Percentiles rank a stretch among this genome's conserved stretches.
These are phyloP conservation scores for Jamesozyma jinghongensis DNA, from an alignment of 805 yeast species.

Conservation along the genomic window DNA sequence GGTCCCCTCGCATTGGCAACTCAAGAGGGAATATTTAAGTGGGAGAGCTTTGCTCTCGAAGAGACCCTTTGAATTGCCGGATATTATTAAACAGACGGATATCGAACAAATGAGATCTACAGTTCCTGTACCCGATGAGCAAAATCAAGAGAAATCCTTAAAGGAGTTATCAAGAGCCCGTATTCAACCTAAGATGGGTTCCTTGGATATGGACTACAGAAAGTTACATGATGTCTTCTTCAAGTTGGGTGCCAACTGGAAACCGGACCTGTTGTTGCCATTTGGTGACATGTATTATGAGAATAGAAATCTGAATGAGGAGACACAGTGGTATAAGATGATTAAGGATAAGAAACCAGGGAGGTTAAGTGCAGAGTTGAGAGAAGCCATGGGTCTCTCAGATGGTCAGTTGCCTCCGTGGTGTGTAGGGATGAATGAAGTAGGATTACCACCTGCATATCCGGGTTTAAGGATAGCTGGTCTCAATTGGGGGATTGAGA, in stretches of 20 bases:
- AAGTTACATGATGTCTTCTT: constrained; percentile 81
- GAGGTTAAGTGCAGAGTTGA: constrained; percentile 47
- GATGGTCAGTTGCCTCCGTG: constrained; percentile 65
- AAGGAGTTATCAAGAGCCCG: constrained; percentile 71
- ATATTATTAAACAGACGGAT: constrained; percentile 71
- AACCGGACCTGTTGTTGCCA: constrained; percentile 49
- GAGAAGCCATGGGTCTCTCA: constrained; percentile 60
- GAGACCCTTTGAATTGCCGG: constrained; percentile 68
- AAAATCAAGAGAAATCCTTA: constrained; percentile 39
- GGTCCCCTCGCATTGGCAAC: constrained; percentile 80
- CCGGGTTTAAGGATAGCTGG: constrained; percentile 54
- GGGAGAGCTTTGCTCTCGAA: constrained; percentile 57
- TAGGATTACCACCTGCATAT: constrained; percentile 83
- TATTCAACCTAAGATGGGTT: constrained; percentile 84
- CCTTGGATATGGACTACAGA: constrained; percentile 76
- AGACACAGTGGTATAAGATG: constrained; percentile 26
- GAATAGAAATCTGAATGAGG: constrained; percentile 53
- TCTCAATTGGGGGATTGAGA: constrained; percentile 35
- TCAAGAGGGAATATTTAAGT: constrained; percentile 64
- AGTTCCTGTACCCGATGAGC: constrained; percentile 9
- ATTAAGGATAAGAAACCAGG: constrained; percentile 54
- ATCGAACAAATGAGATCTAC: constrained; percentile 78
- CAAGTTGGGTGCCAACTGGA: constrained; percentile 53
- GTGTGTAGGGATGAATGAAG: constrained; percentile 55
- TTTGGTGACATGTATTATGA: constrained; percentile 79